A percentile compares a stretch with the other conserved stretches of the same genome.
Evolutionary conservation across 352 stramenopile genomes (phyloP).

Genomic region (Globisporangium yorkense): DNA sequence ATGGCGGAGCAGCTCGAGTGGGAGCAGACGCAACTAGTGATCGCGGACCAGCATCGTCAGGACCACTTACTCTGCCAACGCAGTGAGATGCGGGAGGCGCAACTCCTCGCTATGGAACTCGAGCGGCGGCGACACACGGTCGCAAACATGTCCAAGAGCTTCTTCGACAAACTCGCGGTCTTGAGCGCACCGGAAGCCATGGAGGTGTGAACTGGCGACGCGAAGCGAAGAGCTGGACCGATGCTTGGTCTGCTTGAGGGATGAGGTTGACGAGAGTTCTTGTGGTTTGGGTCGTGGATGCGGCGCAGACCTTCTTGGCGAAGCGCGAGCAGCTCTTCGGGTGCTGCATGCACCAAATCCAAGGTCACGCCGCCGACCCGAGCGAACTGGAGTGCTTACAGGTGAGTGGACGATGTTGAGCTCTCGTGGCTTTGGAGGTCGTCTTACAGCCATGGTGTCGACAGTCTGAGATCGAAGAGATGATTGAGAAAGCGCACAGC

Average conservation of each 20-base stretch:
- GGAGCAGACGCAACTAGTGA: constrained; percentile 24
- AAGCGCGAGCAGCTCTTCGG: constrained; percentile 23
- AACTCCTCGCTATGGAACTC: constrained; percentile 23
- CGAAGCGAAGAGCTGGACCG: background rate
- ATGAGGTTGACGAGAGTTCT: background rate
- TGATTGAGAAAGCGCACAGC: constrained; percentile 16
- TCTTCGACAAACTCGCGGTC: constrained; percentile 38
- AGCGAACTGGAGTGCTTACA: constrained; percentile 20
- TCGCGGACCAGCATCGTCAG: constrained; percentile 11
- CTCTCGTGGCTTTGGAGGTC: no score
- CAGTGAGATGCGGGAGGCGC: constrained; percentile 17
- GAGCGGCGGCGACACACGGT: constrained; percentile 21
- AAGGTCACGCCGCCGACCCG: constrained; percentile 2
- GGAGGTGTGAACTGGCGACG: constrained; percentile 8
- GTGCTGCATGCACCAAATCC: constrained; percentile 24
- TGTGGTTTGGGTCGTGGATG: background rate
- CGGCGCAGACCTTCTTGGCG: constrained; percentile 18
- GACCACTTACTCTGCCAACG: constrained; percentile 6
- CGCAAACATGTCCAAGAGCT: constrained; percentile 24
- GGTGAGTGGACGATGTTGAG: background rate
- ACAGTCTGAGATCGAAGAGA: constrained; percentile 19
- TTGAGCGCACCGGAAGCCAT: constrained; percentile 27
- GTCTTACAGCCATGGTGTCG: background rate
- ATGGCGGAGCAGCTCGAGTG: constrained; percentile 30
- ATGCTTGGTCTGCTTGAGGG: no score